Evolutionary conservation across 2,329 filamentous ascomycete genomes (phyloP).

Genomic region (Paraphoma chrysanthemicola): DNA sequence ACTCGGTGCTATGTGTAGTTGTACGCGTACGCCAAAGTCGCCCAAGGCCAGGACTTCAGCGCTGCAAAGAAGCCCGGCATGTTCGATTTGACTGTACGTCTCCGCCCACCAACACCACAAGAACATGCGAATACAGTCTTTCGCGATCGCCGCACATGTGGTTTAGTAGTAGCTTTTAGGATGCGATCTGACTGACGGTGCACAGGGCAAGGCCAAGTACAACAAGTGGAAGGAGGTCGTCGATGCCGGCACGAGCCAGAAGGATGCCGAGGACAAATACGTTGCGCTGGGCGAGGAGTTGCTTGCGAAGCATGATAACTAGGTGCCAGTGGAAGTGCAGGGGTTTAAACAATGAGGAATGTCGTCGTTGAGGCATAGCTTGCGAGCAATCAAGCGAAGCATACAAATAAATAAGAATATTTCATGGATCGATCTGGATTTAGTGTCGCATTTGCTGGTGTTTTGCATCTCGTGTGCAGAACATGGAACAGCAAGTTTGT

Average conservation of each 20-base stretch:
- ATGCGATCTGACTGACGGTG: conserved; percentile 2
- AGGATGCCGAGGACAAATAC: conserved; percentile 79
- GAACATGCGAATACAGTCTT: too few species aligned
- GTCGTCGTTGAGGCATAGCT: too few species aligned
- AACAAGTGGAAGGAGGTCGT: conserved; percentile 76
- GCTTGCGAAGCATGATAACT: conserved; percentile 72
- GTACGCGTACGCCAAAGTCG: conserved; percentile 57
- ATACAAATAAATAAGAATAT: too few species aligned
- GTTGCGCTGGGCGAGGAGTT: conserved; percentile 74
- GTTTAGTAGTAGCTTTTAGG: not conserved
- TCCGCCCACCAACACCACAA: not conserved
- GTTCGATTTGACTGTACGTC: conserved; percentile 72
- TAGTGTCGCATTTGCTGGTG: too few species aligned
- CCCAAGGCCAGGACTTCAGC: conserved; percentile 48
- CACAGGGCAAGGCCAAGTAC: conserved; percentile 80
- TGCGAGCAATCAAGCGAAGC: too few species aligned
- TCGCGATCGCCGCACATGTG: not conserved
- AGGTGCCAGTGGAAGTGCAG: conserved; percentile 23
- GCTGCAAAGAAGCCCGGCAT: conserved; percentile 64
- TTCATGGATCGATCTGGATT: too few species aligned
- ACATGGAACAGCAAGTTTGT: too few species aligned
- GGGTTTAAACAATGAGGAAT: too few species aligned
- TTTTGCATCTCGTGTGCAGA: too few species aligned
- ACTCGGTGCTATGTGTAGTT: conserved; percentile 48
- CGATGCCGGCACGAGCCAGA: conserved; percentile 67